Base-by-base conservation (phyloP, 495 filamentous ascomycete genomes). In the Aspergillus homomorphus region DNA sequence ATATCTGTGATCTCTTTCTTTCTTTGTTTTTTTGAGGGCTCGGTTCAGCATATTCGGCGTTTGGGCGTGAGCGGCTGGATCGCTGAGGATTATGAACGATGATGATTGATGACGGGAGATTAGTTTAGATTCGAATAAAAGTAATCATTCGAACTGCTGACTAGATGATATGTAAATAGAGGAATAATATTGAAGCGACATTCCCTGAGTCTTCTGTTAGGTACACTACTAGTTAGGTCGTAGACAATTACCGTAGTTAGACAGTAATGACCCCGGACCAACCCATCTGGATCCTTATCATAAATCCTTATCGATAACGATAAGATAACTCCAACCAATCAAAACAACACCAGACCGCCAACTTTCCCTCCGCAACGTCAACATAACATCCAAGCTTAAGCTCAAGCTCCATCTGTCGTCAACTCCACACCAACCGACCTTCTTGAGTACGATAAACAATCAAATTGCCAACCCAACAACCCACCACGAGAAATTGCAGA, bases 21-120 rank as follows among this genome's bases (percentile, higher is more conserved):
- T 15, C 28, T 4, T 24, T 41, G 51, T 50, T 49, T 28, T 48
- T 46, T 49, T 53, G 43, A 22, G 30, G 45, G 46, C 24, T 42
- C 28, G 57, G 54, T 57, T 68, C 61, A 61, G 71, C 69, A 74
- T 73, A 62, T 28, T 56, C 55, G 67, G 69, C 67, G 69, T 75
- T 73, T 33, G 54, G 66, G 52, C 59, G 62, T 53, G 54, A 55
- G 58, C 49, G 62, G 59, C 45, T 54, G 48, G 57, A 54, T 54
- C 57, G 43, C 18, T 56, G 33, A 51, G 45, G 19, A 60, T 52
- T 53, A 50, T 55, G 38, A 20, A 48, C 54, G 51, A 58, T 45
- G 21, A 30, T 33, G 33, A 55, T 51, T 42, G 28, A 53, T 42
- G 28, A 38, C 22, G 51, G 22, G 22, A 38, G 51, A 33, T 19